Evolutionary conservation across 768 basidiomycete species (phyloP), one percentile per base, ranked within the genome.

Genomic region (Bullera alba): DNA sequence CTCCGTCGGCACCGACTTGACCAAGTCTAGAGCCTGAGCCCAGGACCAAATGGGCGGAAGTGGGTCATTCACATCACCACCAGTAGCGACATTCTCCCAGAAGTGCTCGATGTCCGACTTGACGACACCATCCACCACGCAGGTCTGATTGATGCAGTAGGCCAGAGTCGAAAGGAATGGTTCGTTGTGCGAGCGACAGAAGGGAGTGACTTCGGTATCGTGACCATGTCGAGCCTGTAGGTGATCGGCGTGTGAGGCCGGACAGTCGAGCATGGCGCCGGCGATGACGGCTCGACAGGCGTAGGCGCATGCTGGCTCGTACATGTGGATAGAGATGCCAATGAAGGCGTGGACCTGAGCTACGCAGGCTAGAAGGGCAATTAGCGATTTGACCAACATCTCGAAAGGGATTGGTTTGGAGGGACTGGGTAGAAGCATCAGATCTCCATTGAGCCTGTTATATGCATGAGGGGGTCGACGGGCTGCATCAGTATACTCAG

Each of bases 241-340:
- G n/a, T 35, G 32, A 35, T 35, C 12, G 32, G 10, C 32, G 32
- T n/a, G 32, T 10, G 12, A 35, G 32, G 32, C 32, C 12, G n/a
- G 32, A 35, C 32, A 15, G 6, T 25, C 43, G n/a, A 50, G 29
- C 48, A 50, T 50, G 48, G 48, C 38, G 29, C 28, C 23, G 29
- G 48, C 42, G 39, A 50, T 50, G 41, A 43, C 48, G 4, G 38
- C 26, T 8, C 42, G 48, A 23, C 48, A 50, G 23, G 48, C 39
- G 29, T 42, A 50, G 2, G 48, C 48, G 48, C 48, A 50, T 21
- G 42, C 34, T 22, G 48, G 48, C 39, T 50, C 30, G 41, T 50
- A 50, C 48, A 50, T 50, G 39, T n/a, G n/a, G n/a, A n/a, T n/a
- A n/a, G n/a, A n/a, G n/a, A n/a, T n/a, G n/a, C n/a, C n/a, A n/a